phyloP scores from a whole-genome alignment of 2,329 filamentous ascomycete species.

The Fusarium transvaalense region DNA sequence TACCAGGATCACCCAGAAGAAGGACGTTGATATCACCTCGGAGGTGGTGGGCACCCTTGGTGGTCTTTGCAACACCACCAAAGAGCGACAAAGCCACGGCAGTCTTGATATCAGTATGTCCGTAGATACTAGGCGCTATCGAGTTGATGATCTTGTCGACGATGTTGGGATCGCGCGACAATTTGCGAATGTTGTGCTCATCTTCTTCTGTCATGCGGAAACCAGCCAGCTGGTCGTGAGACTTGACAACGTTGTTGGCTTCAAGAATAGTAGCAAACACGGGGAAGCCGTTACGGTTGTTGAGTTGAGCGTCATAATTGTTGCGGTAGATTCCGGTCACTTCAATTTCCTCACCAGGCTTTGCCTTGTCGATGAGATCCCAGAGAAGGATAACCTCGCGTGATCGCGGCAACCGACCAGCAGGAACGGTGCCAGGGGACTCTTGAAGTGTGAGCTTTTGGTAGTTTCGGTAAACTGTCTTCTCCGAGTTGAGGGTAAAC shows the following conservation, averaged over 20 bases:
- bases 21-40: conserved; percentile 98
- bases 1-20: conserved; percentile 95
- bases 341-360: conserved; percentile 97
- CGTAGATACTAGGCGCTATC: conserved; percentile 97
- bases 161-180: conserved; percentile 91
- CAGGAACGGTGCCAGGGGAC: conserved; percentile 95
- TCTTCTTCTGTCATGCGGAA: conserved; percentile 97
- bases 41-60: conserved; percentile 89
- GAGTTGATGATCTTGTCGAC: conserved; percentile 93
- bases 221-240: conserved; percentile 95
- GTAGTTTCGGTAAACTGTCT: conserved; percentile 98
- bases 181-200: conserved; percentile 86
- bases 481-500: conserved; percentile 95
- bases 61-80: conserved; percentile 90
- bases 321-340: conserved; percentile 97
- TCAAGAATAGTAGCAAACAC: conserved; percentile 98
- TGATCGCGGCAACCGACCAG: conserved; percentile 91
- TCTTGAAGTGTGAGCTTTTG: conserved; percentile 98
- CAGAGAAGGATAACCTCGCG: conserved; percentile 95
- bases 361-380: conserved; percentile 96
- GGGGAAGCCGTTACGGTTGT: conserved; percentile 98
- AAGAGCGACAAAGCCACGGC: conserved; percentile 94
- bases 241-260: conserved; percentile 96
- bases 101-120: conserved; percentile 96
- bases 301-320: conserved; percentile 96